Evolutionary conservation across 148 eudicot genomes (phyloP).

Genomic region (Chenopodium formosanum): DNA sequence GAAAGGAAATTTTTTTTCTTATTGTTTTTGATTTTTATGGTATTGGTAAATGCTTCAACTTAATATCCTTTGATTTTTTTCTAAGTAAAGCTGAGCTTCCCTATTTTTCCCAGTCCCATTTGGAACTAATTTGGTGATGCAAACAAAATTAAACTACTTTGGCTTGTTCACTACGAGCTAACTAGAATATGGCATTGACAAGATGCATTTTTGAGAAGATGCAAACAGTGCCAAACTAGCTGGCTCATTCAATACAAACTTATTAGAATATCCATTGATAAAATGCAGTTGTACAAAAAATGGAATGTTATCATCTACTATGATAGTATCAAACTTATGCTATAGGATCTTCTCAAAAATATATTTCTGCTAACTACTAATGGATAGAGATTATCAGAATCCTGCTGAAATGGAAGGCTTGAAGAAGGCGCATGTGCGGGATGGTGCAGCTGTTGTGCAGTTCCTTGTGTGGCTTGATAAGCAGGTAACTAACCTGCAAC

Average conservation of each 20-base stretch:
- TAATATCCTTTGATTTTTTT: too few relatives aligned
- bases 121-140: neutral
- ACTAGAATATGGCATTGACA: neutral
- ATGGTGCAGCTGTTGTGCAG: slow-evolving; percentile 98
- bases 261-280: neutral
- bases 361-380: neutral
- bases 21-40: too few relatives aligned
- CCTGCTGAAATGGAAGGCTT: slow-evolving; percentile 87
- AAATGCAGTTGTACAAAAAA: neutral
- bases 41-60: too few relatives aligned
- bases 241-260: neutral
- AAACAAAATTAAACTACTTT: neutral
- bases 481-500: slow-evolving; percentile 47
- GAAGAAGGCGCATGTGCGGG: slow-evolving; percentile 81
- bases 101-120: neutral
- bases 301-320: neutral
- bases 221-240: neutral
- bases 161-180: neutral
- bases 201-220: neutral
- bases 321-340: neutral
- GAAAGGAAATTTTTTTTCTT: too few relatives aligned
- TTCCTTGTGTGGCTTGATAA: slow-evolving; percentile 95
- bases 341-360: neutral
- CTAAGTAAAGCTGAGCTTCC: neutral
- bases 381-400: slow-evolving; percentile 48